Base-by-base conservation (phyloP, 495 filamentous ascomycete genomes). In the Paragyromitra xinjiangensis region DNA sequence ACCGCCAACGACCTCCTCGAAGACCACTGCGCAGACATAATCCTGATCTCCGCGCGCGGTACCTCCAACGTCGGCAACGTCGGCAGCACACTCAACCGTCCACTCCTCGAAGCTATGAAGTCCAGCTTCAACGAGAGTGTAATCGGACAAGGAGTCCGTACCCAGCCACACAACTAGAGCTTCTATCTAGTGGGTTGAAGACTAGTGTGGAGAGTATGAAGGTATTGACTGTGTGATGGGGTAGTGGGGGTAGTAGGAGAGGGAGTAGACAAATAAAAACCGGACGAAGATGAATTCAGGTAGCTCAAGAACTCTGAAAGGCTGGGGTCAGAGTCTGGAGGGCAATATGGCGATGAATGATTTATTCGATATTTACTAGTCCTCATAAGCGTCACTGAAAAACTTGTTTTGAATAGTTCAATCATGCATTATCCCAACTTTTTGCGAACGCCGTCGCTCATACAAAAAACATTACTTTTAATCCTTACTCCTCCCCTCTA, bases 41-140 rank as follows among this genome's bases (percentile, higher is more conserved):
- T 83, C 64, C 55, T 85, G 44, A 82, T 85, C 62, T 85, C 83
- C 62, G 84, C 84, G 5, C 81, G 83, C 37, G 84, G 84, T 24
- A 84, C 83, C 2, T 79, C 77, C 9, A 83, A 84, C 56, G 22
- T 37, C 9, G 84, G 84, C 3, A 85, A 85, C 69, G 80, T 85
- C 71, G 84, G 84, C 0, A 65, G 51, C 9, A 59, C 78, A 9
- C 75, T 84, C 9, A 84, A 84, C n/a, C 81, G 78, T 1, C 75
- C 80, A 1, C 80, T 85, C n/a, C 59, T 82, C 29, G 68, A 80
- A 16, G 69, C 77, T 8, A 51, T 85, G 44, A 34, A 29, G 37
- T n/a, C 4, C 0, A 44, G 9, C 2, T 34, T 75, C 14, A 29
- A 42, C 6, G 45, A 64, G 3, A 73, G 39, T 16, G 65, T 75